phyloP scores from a whole-genome alignment of 345 rosid species.

The Schrenkiella parvula region DNA sequence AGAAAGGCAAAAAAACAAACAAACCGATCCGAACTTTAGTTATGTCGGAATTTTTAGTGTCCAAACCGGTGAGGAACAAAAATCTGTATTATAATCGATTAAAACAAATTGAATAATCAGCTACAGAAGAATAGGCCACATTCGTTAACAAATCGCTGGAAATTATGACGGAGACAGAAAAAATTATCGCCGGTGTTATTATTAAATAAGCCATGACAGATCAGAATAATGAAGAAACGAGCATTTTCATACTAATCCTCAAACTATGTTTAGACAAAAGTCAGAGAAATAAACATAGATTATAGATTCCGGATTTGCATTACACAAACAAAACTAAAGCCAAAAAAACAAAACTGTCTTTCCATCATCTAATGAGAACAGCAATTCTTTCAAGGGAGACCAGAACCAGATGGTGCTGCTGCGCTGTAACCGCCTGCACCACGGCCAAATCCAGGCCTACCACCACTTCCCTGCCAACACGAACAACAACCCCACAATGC shows the following conservation, averaged over 20 bases:
- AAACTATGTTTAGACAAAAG: background rate
- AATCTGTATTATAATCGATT: too few relatives aligned
- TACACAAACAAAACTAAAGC: conserved; percentile 18
- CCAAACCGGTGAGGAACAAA: too few relatives aligned
- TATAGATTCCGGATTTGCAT: background rate
- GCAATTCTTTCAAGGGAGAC: conserved; percentile 38
- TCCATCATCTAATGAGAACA: background rate
- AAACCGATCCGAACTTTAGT: too few relatives aligned
- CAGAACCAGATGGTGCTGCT: conserved; percentile 46
- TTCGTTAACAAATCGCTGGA: too few relatives aligned
- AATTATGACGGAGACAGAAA: too few relatives aligned
- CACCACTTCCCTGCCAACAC: conserved; percentile 51
- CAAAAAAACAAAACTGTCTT: conserved; percentile 14
- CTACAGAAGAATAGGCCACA: too few relatives aligned
- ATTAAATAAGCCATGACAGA: background rate
- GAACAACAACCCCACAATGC: background rate
- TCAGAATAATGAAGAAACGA: background rate
- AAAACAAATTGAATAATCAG: too few relatives aligned
- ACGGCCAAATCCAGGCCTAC: conserved; percentile 74
- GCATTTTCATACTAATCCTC: background rate
- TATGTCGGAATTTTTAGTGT: too few relatives aligned
- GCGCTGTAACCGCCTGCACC: conserved; percentile 64
- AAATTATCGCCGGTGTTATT: too few relatives aligned
- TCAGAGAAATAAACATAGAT: background rate
- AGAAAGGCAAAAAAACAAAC: too few relatives aligned